Percentiles rank a stretch among this genome's conserved stretches.
Evolutionary conservation across 2,329 filamentous ascomycete genomes (phyloP).

Genomic region (Metarhizium guizhouense): DNA sequence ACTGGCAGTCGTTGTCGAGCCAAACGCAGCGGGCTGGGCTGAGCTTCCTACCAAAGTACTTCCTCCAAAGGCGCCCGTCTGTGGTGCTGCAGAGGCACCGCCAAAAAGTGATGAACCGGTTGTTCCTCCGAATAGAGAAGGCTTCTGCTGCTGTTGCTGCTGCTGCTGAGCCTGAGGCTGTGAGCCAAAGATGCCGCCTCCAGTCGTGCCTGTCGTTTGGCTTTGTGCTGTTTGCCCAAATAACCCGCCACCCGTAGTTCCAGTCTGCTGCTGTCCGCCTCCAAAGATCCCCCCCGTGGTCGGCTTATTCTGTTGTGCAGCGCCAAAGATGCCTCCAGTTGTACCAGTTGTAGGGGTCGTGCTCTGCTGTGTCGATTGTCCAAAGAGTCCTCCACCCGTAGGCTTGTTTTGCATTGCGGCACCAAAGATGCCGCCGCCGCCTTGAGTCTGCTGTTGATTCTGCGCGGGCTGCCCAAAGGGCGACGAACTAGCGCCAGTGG

Average conservation of each 20-base stretch:
- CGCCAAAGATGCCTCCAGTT: conserved; percentile 5
- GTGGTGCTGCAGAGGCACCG: conserved; percentile 5
- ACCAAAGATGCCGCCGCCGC: conserved; percentile 8
- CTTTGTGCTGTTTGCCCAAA: conserved; percentile 8
- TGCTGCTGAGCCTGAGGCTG: conserved; percentile 14
- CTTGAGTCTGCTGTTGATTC: conserved; percentile 6
- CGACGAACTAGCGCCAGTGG: conserved; percentile 10
- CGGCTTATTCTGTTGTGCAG: conserved; percentile 4
- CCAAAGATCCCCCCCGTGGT: conserved; percentile 8
- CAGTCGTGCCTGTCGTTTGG: conserved; percentile 2
- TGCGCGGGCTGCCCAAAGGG: conserved; percentile 20
- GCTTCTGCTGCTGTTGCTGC: conserved; percentile 11
- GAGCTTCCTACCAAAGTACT: conserved; percentile 13
- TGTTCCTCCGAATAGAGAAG: conserved; percentile 26
- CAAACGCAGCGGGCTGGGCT: conserved; percentile 26
- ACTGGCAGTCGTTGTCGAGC: conserved; percentile 14
- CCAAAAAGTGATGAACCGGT: conserved; percentile 8
- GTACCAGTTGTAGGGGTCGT: conserved; percentile 7
- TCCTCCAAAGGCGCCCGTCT: conserved; percentile 8
- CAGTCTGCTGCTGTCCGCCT: conserved; percentile 14
- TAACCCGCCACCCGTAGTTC: conserved; percentile 8
- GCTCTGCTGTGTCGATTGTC: conserved; percentile 6
- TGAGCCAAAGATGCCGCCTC: conserved; percentile 13
- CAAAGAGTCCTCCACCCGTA: conserved; percentile 11
- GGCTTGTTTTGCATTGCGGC: neutral